Conservation (phyloP, 75 land plant species). For the Picea glauca region DNA sequence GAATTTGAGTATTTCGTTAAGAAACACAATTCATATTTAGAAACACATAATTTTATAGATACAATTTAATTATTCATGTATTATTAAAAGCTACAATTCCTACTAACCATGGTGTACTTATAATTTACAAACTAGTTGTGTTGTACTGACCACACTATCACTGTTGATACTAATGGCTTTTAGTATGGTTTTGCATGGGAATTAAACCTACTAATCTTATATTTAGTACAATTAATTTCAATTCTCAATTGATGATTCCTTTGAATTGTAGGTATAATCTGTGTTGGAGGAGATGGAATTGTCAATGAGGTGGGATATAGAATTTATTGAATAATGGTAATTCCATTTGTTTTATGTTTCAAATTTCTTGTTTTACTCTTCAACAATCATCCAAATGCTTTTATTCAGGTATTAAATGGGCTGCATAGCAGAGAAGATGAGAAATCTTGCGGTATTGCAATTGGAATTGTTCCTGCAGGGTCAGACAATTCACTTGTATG, state of each 20-base stretch:
- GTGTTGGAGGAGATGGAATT: conserved; percentile 46
- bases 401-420: conserved; percentile 35
- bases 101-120: not conserved
- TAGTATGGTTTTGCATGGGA: not conserved
- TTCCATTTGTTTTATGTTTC: not conserved
- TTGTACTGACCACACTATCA: not conserved
- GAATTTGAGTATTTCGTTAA: too few species aligned
- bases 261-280: conserved; percentile 27
- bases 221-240: not conserved
- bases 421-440: conserved; percentile 26
- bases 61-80: not conserved
- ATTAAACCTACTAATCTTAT: not conserved
- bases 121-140: not conserved
- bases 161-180: not conserved
- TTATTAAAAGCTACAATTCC: not conserved
- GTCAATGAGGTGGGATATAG: conserved; percentile 29
- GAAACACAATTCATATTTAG: not conserved
- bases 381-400: not conserved
- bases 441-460: conserved; percentile 18
- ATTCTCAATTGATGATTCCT: conserved; percentile 4
- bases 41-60: not conserved
- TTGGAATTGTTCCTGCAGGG: conserved; percentile 45
- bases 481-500: conserved; percentile 44
- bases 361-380: not conserved
- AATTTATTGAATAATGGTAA: not conserved